Evolutionary conservation across 805 yeast species (phyloP).

Genomic region (Millerozyma miso): DNA sequence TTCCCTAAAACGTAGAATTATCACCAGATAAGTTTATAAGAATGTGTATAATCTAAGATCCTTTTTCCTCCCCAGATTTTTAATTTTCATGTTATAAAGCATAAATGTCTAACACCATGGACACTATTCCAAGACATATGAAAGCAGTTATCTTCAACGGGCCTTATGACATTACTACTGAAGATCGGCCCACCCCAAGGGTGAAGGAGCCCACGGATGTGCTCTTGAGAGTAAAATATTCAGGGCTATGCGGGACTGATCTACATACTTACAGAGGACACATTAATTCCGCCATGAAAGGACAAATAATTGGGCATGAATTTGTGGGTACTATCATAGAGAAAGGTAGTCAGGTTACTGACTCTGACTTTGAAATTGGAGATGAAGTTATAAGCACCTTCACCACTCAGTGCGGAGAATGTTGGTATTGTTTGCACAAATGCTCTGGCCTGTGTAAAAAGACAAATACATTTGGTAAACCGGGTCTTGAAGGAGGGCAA

Average conservation of each 20-base stretch:
- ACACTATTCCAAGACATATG: conserved; percentile 22
- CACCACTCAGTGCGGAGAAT: conserved; percentile 56
- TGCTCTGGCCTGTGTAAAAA: conserved; percentile 51
- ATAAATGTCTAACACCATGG: background rate
- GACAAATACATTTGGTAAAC: conserved; percentile 56
- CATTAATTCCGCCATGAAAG: conserved; percentile 31
- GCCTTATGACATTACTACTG: conserved; percentile 37
- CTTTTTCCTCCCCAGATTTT: background rate
- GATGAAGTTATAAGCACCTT: conserved; percentile 46
- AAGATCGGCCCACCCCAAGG: conserved; percentile 36
- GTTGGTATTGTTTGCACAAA: conserved; percentile 56
- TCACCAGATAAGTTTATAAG: background rate
- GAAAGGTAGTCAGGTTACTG: conserved; percentile 27
- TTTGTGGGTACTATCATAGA: conserved; percentile 41
- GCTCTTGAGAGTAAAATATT: conserved; percentile 43
- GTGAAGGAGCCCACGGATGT: conserved; percentile 37
- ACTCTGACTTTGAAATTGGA: conserved; percentile 34
- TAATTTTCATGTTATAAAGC: background rate
- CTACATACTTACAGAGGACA: conserved; percentile 54
- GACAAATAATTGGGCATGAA: conserved; percentile 50
- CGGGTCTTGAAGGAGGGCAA: conserved; percentile 56
- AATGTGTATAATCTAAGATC: background rate
- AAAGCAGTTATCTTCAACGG: conserved; percentile 48
- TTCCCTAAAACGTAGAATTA: background rate
- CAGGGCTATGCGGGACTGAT: conserved; percentile 55